Evolutionary conservation across 495 filamentous ascomycete genomes (phyloP), one percentile per base, ranked within the genome.

Genomic region (Penicillium taxi): DNA sequence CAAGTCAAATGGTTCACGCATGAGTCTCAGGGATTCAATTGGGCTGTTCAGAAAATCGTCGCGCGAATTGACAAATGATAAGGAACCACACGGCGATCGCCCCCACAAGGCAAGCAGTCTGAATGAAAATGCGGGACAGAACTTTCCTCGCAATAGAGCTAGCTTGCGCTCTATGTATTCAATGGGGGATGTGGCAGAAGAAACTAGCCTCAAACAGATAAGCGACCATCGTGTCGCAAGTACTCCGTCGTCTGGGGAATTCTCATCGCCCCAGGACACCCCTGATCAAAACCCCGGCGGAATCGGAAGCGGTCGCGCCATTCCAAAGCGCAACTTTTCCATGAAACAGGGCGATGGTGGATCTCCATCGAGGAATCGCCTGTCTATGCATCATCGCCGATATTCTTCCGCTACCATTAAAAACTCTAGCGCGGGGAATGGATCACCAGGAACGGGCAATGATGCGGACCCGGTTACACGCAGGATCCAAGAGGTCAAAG

Each of bases 321-420:
- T 86, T 31, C 82, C 82, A 4, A 65, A 72, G 3, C 67, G 81
- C 36, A 80, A 84, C 32, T 85, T 81, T 1, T 84, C 80, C 5
- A 51, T 85, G 25, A 66, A 80, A 26, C 81, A 54, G 27, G 38
- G 50, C 17, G 47, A 82, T 43, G 69, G 57, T 18, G 58, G 57
- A 27, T 63, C 59, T 15, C 58, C 55, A 5, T 56, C 63, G 6
- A 64, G 55, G 36, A 56, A 57, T 18, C 54, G 46, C 21, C 55
- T 50, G 40, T 56, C 64, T 18, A 39, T 47, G 24, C 66, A 59
- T 23, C 59, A 66, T 39, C 59, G 54, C 48, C 50, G 66, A 44
- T 62, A 64, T 46, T 46, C 61, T 11, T 64, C 61, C 9, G 55
- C 53, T n/a, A 58, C 52, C 26, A 68, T 58, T 36, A 66, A 54